phyloP scores from a whole-genome alignment of 345 rosid species.

The Salix brachista region DNA sequence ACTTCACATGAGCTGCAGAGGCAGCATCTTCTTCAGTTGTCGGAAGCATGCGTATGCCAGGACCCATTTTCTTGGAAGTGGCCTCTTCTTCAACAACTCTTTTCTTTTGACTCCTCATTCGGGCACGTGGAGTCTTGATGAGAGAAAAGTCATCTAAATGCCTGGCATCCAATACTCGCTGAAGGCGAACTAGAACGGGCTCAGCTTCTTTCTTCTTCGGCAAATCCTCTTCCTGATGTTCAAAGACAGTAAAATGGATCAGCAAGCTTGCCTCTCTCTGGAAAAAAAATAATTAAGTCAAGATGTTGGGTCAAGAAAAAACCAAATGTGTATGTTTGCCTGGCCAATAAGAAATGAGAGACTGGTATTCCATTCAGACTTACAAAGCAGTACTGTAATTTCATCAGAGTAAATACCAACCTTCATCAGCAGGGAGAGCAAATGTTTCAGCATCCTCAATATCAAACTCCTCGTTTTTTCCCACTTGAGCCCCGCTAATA shows the following conservation, averaged over 20 bases:
- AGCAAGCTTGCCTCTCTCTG: constrained; percentile 88
- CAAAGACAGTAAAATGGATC: constrained; percentile 92
- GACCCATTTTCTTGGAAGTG: constrained; percentile 64
- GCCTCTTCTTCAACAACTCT: constrained; percentile 83
- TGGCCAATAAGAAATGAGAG: background rate
- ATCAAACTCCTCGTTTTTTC: constrained; percentile 70
- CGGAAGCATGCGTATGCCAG: constrained; percentile 75
- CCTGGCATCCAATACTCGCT: constrained; percentile 72
- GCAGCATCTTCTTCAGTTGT: constrained; percentile 54
- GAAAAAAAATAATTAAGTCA: constrained; percentile 17
- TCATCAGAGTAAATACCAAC: constrained; percentile 32
- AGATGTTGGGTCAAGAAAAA: background rate
- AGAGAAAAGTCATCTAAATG: constrained; percentile 82
- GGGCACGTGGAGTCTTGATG: constrained; percentile 76
- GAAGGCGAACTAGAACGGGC: constrained; percentile 78
- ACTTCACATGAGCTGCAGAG: constrained; percentile 56
- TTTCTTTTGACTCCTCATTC: constrained; percentile 76
- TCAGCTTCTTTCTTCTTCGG: constrained; percentile 96
- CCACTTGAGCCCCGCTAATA: constrained; percentile 67
- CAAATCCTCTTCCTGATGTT: constrained; percentile 89
- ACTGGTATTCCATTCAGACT: background rate
- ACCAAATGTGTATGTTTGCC: background rate
- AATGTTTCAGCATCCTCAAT: constrained; percentile 91
- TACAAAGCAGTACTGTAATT: background rate
- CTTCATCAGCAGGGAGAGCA: constrained; percentile 93